phyloP scores from a whole-genome alignment of 2,329 filamentous ascomycete species.

The Metarhizium humberi region DNA sequence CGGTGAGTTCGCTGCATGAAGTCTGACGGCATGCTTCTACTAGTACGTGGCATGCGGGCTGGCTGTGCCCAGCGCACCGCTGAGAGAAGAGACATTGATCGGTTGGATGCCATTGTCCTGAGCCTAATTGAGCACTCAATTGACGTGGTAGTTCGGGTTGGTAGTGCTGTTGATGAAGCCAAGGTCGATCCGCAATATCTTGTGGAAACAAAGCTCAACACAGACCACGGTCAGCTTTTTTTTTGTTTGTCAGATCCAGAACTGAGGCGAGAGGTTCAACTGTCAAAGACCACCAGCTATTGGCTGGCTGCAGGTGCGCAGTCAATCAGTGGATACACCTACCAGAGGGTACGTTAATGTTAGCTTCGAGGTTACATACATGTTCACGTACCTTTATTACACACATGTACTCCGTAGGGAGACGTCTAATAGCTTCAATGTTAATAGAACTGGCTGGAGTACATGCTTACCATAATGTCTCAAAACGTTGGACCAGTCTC shows the following conservation, averaged over 20 bases:
- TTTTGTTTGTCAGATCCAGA: no score
- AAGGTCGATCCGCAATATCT: not conserved
- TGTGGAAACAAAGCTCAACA: not conserved
- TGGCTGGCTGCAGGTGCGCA: constrained; percentile 6
- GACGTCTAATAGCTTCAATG: no score
- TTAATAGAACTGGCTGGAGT: no score
- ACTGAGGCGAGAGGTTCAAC: no score
- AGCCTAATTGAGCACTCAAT: not conserved
- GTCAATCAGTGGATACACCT: constrained; percentile 4
- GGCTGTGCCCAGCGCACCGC: constrained; percentile 12
- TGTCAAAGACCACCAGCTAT: not conserved
- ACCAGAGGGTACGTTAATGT: no score
- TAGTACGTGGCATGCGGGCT: not conserved
- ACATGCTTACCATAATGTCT: no score
- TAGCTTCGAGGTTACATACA: no score
- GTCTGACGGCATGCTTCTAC: not conserved
- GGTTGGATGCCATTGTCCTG: constrained; percentile 15
- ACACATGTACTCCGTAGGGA: no score
- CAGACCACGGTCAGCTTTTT: no score
- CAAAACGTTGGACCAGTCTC: no score
- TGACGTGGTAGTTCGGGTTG: not conserved
- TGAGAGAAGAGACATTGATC: constrained; percentile 13
- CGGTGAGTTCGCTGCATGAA: constrained; percentile 11
- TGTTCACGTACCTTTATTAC: no score
- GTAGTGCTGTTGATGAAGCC: not conserved